phyloP scores from a whole-genome alignment of 2,329 filamentous ascomycete genomes.

The Cryphonectria parasitica region DNA sequence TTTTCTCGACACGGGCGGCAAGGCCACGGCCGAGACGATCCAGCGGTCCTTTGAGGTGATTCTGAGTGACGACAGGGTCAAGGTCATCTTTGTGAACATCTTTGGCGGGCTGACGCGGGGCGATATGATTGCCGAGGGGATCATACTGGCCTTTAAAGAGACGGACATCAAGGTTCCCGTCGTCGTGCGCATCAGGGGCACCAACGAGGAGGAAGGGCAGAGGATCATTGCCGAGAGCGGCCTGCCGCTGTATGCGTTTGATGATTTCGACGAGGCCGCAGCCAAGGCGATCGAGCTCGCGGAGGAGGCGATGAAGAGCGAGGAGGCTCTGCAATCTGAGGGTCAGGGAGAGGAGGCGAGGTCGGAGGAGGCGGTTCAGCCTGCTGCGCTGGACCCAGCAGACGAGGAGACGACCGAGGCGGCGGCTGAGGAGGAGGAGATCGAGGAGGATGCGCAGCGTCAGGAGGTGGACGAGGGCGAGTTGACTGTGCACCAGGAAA shows the following conservation, averaged over 20 bases:
- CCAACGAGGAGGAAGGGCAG: conserved; percentile 72
- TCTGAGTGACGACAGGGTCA: conserved; percentile 70
- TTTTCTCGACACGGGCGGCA: conserved; percentile 88
- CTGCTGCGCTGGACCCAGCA: not conserved
- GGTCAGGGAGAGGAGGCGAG: not conserved
- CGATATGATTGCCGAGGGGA: conserved; percentile 79
- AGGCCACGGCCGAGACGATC: conserved; percentile 82
- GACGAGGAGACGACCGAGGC: not conserved
- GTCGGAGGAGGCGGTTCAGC: conserved; percentile 1
- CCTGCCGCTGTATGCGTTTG: conserved; percentile 70
- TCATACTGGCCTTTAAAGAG: conserved; percentile 74
- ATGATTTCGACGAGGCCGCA: conserved; percentile 75
- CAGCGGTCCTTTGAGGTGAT: conserved; percentile 76
- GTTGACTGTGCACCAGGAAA: conserved; percentile 1
- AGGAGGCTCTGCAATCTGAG: not conserved
- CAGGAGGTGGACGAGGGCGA: conserved; percentile 2
- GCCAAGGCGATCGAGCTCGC: conserved; percentile 61
- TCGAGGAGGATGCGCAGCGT: not conserved
- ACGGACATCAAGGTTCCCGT: conserved; percentile 69
- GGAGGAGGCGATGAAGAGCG: not conserved
- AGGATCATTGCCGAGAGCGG: conserved; percentile 71
- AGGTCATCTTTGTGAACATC: conserved; percentile 65
- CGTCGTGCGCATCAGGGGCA: conserved; percentile 77
- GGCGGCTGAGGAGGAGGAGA: not conserved
- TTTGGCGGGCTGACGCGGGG: conserved; percentile 66